phyloP scores from a whole-genome alignment of 2,329 filamentous ascomycete genomes.

The Talaromyces sp. region DNA sequence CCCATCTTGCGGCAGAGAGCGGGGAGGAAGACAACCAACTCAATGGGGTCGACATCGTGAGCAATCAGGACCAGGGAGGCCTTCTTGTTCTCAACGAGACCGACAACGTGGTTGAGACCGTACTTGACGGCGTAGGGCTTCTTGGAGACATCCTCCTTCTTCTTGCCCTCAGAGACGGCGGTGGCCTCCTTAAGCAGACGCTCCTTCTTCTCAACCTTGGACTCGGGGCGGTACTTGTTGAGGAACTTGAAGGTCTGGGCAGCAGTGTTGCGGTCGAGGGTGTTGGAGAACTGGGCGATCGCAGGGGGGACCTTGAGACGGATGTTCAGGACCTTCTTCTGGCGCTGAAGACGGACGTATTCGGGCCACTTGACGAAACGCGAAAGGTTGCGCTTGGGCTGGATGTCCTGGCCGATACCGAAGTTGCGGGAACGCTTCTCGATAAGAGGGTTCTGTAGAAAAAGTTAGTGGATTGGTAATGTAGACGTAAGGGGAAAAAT shows the following conservation, averaged over 20 bases:
- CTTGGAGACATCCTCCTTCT: constrained; percentile 99
- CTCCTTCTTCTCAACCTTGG: constrained; percentile 99
- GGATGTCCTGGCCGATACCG: constrained; percentile 98
- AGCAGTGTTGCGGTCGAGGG: constrained; percentile 93
- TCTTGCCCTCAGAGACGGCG: constrained; percentile 97
- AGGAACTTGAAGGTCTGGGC: constrained; percentile 98
- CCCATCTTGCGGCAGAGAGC: constrained; percentile 99
- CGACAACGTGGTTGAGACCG: constrained; percentile 98
- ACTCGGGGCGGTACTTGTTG: constrained; percentile 99
- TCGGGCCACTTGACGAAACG: constrained; percentile 99
- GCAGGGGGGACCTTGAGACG: constrained; percentile 97
- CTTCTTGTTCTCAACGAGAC: constrained; percentile 99
- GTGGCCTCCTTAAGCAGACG: constrained; percentile 97
- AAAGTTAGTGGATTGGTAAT: constrained; percentile 1
- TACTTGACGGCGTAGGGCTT: constrained; percentile 99
- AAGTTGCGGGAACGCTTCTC: constrained; percentile 98
- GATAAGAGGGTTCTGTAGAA: constrained; percentile 86
- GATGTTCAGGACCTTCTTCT: constrained; percentile 93
- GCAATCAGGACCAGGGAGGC: constrained; percentile 95
- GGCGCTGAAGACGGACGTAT: constrained; percentile 96
- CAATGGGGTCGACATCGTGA: constrained; percentile 99
- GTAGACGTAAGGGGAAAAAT: constrained; percentile 13
- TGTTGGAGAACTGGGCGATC: constrained; percentile 95
- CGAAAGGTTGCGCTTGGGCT: constrained; percentile 89
- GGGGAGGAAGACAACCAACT: constrained; percentile 98